Percentiles rank a stretch among this genome's conserved stretches.
phyloP scores from a whole-genome alignment of 768 basidiomycete genomes.

The Daedalea quercina region DNA sequence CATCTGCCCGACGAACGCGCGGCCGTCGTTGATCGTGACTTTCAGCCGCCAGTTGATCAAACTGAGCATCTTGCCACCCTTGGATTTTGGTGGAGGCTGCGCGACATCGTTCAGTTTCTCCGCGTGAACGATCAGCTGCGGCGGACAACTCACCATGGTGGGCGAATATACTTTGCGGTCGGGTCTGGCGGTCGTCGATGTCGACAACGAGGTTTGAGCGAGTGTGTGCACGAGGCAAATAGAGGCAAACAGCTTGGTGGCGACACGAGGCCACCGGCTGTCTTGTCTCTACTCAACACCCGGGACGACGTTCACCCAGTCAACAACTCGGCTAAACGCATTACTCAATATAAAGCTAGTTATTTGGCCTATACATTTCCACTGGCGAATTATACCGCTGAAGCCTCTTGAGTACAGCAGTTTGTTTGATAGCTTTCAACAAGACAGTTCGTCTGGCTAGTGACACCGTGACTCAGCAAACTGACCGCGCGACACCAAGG shows the following conservation, averaged over 20 bases:
- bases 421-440: no score
- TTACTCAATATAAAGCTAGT: no score
- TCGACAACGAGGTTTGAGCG: constrained; percentile 20
- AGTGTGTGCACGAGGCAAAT: constrained; percentile 23
- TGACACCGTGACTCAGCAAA: no score
- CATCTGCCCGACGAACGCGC: constrained; percentile 95
- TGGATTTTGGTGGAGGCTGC: constrained; percentile 94
- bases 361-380: no score
- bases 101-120: not conserved
- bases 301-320: not conserved
- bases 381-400: no score
- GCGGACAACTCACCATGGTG: constrained; percentile 44
- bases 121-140: no score
- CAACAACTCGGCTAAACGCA: constrained; percentile 2
- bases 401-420: no score
- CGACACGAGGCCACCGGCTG: not conserved
- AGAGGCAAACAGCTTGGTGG: constrained; percentile 24
- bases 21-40: constrained; percentile 96
- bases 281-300: not conserved
- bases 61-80: constrained; percentile 96
- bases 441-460: no score
- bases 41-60: constrained; percentile 98
- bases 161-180: constrained; percentile 20
- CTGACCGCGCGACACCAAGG: no score
- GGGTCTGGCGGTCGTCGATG: constrained; percentile 5